These are phyloP conservation scores for Sclerotinia trifoliorum DNA, from an alignment of 2,329 filamentous ascomycete species.

Conservation along the genomic window DNA sequence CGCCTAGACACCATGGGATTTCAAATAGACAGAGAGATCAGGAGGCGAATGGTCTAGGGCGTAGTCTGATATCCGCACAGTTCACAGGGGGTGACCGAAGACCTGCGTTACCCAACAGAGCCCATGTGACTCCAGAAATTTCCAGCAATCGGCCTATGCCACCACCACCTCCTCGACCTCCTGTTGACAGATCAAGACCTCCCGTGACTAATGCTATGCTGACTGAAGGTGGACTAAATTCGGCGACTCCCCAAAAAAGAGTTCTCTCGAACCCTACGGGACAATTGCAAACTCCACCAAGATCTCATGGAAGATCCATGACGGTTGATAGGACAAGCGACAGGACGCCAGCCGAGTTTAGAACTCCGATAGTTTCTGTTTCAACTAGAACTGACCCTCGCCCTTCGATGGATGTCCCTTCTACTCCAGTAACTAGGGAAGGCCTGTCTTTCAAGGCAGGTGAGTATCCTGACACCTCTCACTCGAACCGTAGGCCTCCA, in stretches of 20 bases:
- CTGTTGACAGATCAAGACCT: slow-evolving; percentile 34
- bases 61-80: slow-evolving; percentile 44
- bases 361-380: slow-evolving; percentile 36
- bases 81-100: slow-evolving; percentile 45
- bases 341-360: slow-evolving; percentile 43
- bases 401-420: slow-evolving; percentile 25
- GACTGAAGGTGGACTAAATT: slow-evolving; percentile 21
- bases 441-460: slow-evolving; percentile 26
- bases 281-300: slow-evolving; percentile 46
- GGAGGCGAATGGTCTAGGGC: slow-evolving; percentile 45
- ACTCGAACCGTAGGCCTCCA: slow-evolving; percentile 81
- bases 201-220: slow-evolving; percentile 23
- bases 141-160: slow-evolving; percentile 35
- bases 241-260: slow-evolving; percentile 44
- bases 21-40: slow-evolving; percentile 46
- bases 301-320: slow-evolving; percentile 50
- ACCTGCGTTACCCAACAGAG: slow-evolving; percentile 52
- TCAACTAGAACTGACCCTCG: slow-evolving; percentile 25
- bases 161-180: slow-evolving; percentile 35
- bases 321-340: slow-evolving; percentile 50
- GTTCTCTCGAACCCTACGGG: slow-evolving; percentile 48
- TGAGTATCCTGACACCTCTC: slow-evolving; percentile 80
- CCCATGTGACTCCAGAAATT: slow-evolving; percentile 38
- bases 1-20: slow-evolving; percentile 52
- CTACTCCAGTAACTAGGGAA: slow-evolving; percentile 27